Evolutionary conservation across 2,329 filamentous ascomycete genomes (phyloP), one percentile per base, ranked within the genome.

Genomic region (Colletotrichum falcatum): DNA sequence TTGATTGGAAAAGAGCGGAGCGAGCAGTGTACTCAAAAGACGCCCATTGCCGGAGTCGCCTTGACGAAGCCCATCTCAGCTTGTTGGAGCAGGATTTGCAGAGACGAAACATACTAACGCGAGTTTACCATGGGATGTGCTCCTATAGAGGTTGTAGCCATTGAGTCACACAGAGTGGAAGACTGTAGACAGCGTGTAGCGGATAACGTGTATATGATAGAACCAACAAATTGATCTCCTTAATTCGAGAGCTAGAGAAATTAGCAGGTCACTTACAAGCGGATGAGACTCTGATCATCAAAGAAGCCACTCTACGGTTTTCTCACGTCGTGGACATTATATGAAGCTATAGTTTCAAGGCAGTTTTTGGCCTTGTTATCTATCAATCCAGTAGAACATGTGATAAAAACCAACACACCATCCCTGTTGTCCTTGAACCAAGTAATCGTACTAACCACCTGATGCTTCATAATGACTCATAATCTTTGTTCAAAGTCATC

Each of bases 291-390:
- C 7, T 9, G 23, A 5, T 11, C n/a, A 23, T 5, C 46, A 0
- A 49, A 16, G 23, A 16, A 26, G 16, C 0, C 23, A 11, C 0
- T 3, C 1, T 5, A 26, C 2, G 1, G 6, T 16, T 49, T 16
- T 0, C 46, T 26, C 23, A 7, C 12, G 9, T 49, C 23, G 11
- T 26, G n/a, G 12, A 16, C 6, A 26, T 49, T 5, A 16, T 16
- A 26, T 26, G 46, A 16, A n/a, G 11, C n/a, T 9, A 26, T 14
- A 7, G 8, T 26, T 4, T 2, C 7, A 16, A 23, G 5, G 4
- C 8, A 49, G 6, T 14, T 3, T 48, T 26, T 9, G 6, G n/a
- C 26, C 44, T 46, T n/a, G 12, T 48, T 14, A 23, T 1, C 48
- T 4, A 28, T 18, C 14, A 49, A 28, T 0, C 14, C 9, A 28